Base-by-base conservation (phyloP, 2,329 filamentous ascomycete species). In the Xylariaceae sp. region DNA sequence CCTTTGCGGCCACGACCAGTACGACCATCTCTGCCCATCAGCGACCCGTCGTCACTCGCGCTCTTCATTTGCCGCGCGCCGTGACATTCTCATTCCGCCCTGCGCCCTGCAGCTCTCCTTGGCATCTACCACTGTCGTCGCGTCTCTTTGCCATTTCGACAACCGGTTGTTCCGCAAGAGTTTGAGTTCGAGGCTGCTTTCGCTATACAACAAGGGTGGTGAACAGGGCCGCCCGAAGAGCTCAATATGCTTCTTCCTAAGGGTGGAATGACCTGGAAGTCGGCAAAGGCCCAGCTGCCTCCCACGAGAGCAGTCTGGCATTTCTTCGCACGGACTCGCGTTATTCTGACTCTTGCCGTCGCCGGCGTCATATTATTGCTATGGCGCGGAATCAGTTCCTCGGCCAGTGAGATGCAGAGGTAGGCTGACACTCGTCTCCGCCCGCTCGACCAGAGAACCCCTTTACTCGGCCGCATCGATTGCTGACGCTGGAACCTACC, bases 261-360 rank as follows among this genome's bases (percentile, higher is more conserved):
- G 73, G 88, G 87, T 69, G 89, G 89, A 68, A 80, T 92, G 65
- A 90, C 84, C 69, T 97, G 92, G 91, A 96, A 95, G 77, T 87
- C 89, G 58, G 87, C 91, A 59, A 88, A 83, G 74, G 79, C 87
- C 62, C 81, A 83, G 64, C 74, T 96, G 61, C 90, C 90, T 39
- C 86, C 89, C 49, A 85, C 83, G 60, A 82, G 89, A 68, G 85
- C 86, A 46, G 67, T 90, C 66, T 76, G 83, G 71, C 74, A 80
- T 40, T 81, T 89, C 61, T 65, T 95, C 55, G 89, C 88, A 55
- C 83, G 83, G 66, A 89, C 90, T 57, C 82, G 90, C 48, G 86
- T 95, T 58, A 74, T 96, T 55, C 72, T 94, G 47, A 80, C 87
- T 42, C 71, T 94, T 53, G 86, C 83, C 45, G 61, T 94, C 45